Base-by-base conservation (phyloP, 2,329 filamentous ascomycete species). In the Rhinocladiella similis region DNA sequence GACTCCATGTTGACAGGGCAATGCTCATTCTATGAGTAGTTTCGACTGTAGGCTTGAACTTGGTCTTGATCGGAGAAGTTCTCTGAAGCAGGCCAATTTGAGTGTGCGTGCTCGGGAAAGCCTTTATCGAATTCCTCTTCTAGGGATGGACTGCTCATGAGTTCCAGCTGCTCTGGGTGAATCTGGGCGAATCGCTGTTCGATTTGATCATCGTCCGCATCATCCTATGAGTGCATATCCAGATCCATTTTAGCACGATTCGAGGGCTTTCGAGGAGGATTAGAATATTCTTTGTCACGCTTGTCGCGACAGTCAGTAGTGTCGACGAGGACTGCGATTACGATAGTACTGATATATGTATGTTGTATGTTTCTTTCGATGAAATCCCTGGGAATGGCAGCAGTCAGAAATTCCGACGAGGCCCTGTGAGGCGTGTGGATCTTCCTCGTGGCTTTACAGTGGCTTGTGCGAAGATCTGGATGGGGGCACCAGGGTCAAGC, bases 1-100 rank as follows among this genome's bases (percentile, higher is more conserved):
- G 42, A 18, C 16, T 60, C 47, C 50, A 54, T 52, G n/a, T 51
- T 42, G n/a, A 29, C n/a, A 22, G 41, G 20, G 27, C 36, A 33
- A 25, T 9, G 36, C 38, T 39, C 48, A 33, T 41, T 46, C 36
- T 46, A 43, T 41, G 54, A 42, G 25, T 36, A 38, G 9, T 51
- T 27, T 35, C 38, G 46, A 25, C 43, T 29, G 29, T 12, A 29
- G 33, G 42, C 29, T 9, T 33, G 29, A 33, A 33, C 10, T 33
- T 9, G 6, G 10, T 3, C 6, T 33, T 9, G 6, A 12, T 12
- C 29, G 6, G 29, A 12, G 29, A 3, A 9, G 18, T 29, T 33
- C 10, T 18, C 36, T 9, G 29, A 7, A 33, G 7, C 29, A 33
- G 10, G 29, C 5, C 10, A 12, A 33, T 33, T 16, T 41, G 38